These are phyloP conservation scores for Pseudogymnoascus sp. DNA, from an alignment of 2,329 filamentous ascomycete genomes.

Conservation along the genomic window DNA sequence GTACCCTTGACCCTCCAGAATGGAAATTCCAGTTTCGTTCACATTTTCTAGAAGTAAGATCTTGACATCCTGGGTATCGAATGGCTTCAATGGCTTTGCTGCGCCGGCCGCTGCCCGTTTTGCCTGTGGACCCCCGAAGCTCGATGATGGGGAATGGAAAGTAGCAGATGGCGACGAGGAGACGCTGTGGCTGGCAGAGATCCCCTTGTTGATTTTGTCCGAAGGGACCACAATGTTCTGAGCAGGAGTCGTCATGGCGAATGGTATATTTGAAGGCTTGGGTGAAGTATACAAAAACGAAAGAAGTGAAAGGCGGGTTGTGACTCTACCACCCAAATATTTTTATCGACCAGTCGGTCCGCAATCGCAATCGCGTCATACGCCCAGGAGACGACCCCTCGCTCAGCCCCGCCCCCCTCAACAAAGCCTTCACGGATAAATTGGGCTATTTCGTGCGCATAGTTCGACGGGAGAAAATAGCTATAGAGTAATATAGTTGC, in stretches of 20 bases:
- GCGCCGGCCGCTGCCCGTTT: conserved; percentile 36
- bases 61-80: conserved; percentile 92
- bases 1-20: conserved; percentile 78
- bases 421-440: background rate
- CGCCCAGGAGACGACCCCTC: background rate
- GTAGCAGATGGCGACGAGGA: conserved; percentile 67
- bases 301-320: conserved; percentile 3
- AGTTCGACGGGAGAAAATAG: background rate
- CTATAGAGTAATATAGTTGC: background rate
- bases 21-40: conserved; percentile 79
- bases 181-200: conserved; percentile 54
- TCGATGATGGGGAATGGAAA: conserved; percentile 65
- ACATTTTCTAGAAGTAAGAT: conserved; percentile 94
- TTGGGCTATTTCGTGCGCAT: background rate
- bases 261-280: conserved; percentile 4
- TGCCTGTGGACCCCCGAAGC: conserved; percentile 43
- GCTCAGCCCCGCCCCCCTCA: background rate
- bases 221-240: conserved; percentile 39
- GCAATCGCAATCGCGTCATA: conserved; percentile 6
- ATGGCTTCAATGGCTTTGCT: conserved; percentile 81
- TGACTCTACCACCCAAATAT: conserved; percentile 9
- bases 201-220: conserved; percentile 31
- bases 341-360: conserved; percentile 3
- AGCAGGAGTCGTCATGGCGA: conserved; percentile 29
- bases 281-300: background rate